Percentiles rank a stretch among this genome's conserved stretches.
These are phyloP conservation scores for Sclerospora graminicola DNA, from an alignment of 352 stramenopile species.

Conservation along the genomic window DNA sequence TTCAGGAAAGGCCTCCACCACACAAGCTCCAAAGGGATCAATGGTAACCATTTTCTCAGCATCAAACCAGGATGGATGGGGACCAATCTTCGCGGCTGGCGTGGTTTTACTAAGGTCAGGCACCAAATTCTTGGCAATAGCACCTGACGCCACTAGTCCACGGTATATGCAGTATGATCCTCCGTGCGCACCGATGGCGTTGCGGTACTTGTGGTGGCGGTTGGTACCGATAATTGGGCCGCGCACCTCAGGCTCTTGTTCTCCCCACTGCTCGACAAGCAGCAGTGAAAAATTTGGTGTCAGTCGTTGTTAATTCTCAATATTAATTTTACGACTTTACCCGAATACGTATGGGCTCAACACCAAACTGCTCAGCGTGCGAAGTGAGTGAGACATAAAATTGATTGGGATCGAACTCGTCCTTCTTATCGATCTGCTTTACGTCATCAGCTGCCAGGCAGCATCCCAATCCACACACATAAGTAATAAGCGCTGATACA, in stretches of 20 bases:
- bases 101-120: constrained; percentile 88
- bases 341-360: constrained; percentile 75
- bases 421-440: constrained; percentile 72
- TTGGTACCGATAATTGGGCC: constrained; percentile 94
- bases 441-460: constrained; percentile 54
- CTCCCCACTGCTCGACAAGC: constrained; percentile 72
- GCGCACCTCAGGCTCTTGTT: constrained; percentile 83
- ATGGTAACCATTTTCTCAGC: constrained; percentile 89
- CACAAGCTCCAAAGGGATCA: constrained; percentile 69
- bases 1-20: constrained; percentile 83
- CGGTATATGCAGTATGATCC: constrained; percentile 99
- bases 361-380: constrained; percentile 79
- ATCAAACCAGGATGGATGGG: constrained; percentile 93
- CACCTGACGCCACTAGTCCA: constrained; percentile 83
- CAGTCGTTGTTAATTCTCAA: too few relatives aligned
- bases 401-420: constrained; percentile 80
- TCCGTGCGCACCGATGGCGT: constrained; percentile 97
- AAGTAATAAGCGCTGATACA: not conserved
- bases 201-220: constrained; percentile 92
- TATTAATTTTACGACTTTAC: constrained; percentile 21
- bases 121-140: constrained; percentile 53
- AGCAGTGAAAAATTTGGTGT: not conserved
- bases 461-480: not conserved
- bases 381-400: constrained; percentile 85
- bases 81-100: constrained; percentile 95